Base-by-base conservation (phyloP, 176 grass and related monocot species). In the Pontederia crassipes region DNA sequence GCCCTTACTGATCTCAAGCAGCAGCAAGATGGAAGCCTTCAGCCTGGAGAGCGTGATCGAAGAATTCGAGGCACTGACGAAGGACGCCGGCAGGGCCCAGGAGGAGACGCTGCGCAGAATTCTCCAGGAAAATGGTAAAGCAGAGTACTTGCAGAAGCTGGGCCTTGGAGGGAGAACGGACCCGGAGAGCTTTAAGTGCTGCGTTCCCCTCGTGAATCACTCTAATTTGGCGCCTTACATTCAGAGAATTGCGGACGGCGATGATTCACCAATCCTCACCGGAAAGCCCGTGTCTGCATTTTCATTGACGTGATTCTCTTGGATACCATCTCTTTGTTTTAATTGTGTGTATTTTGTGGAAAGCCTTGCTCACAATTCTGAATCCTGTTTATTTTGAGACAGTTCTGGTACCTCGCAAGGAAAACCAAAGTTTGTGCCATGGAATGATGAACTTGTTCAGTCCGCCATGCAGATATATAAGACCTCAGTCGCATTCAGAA, bases 391-490 rank as follows among this genome's bases (percentile, higher is more conserved):
- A 0, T 55, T 48, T 70, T 65, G 57, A 26, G 75, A 15, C 77
- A 99, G 94, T 80, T 99, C 94, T 59, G 94, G 94, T 45, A 99
- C 94, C 17, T 93, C 94, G 29, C 79, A 93, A 48, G 93, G 93
- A 59, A 98, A 83, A 65, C 93, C 87, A 27, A 98, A 98, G 72
- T 91, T 83, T 65, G 48, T 98, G 51, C 84, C 93, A 28, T 98
- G 92, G 57, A 98, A 83, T 55, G 93, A 92, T 17, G 88, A 98
- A 74, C 74, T 98, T 27, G 75, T 98, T 70, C 81, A 92, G 47
- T 81, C 82, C 15, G 92, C 88, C 54, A 81, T 98, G 58, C 84
- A 98, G 76, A 83, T 81, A 69, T 86, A 74, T 65, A 55, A 68
- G 15, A 98, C 93, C 24, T 92, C 93, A 17, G 92, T 86, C 1